Percentiles rank a stretch among this genome's conserved stretches.
phyloP scores from a whole-genome alignment of 2,329 filamentous ascomycete genomes.

The Sclerotinia glacialis region DNA sequence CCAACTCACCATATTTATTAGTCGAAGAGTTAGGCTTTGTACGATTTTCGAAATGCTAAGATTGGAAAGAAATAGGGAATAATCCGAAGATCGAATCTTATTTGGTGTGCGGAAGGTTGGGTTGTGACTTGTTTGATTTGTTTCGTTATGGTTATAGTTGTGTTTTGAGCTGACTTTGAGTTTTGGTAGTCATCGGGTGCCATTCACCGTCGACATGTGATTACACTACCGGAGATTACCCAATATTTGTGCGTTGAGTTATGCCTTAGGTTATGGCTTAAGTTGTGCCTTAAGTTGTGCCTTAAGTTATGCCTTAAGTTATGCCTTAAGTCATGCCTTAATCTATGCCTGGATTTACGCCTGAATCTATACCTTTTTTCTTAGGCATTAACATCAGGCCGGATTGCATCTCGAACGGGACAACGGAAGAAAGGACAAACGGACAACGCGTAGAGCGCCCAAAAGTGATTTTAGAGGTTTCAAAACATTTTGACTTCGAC shows the following conservation, averaged over 20 bases:
- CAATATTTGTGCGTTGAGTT: background rate
- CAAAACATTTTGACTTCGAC: too few species aligned
- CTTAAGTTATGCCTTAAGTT: too few species aligned
- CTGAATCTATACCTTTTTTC: too few species aligned
- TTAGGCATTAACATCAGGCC: too few species aligned
- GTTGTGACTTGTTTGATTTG: background rate
- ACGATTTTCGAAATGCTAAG: background rate
- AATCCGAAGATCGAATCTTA: background rate
- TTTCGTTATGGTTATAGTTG: background rate
- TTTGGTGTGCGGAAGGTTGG: slow-evolving; percentile 1
- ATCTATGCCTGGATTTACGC: too few species aligned
- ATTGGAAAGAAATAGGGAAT: background rate
- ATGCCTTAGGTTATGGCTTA: background rate
- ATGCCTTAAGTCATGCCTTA: too few species aligned
- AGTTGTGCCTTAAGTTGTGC: background rate
- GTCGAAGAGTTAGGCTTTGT: background rate
- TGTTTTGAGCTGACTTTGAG: slow-evolving; percentile 8
- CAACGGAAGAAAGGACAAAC: too few species aligned
- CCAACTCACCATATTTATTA: slow-evolving; percentile 44
- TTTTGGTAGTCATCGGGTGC: slow-evolving; percentile 4
- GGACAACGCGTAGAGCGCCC: too few species aligned
- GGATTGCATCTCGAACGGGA: too few species aligned
- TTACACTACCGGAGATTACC: background rate
- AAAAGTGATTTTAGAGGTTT: too few species aligned
- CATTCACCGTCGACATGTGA: background rate